A percentile compares a stretch with the other conserved stretches of the same genome.
Evolutionary conservation across 2,329 filamentous ascomycete genomes (phyloP).

Genomic region (Fusarium continuum): DNA sequence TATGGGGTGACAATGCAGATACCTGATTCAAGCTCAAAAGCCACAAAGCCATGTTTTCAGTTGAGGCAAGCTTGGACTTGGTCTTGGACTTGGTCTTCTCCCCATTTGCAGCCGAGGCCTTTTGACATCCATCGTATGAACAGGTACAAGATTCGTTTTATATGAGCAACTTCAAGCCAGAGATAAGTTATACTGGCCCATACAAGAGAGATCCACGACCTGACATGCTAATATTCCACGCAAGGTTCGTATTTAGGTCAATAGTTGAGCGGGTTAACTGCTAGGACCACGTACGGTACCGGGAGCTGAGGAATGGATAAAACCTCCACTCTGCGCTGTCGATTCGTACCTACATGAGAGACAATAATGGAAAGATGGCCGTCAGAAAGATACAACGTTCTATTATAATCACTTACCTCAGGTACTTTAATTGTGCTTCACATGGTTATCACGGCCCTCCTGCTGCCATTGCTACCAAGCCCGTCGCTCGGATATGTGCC

Average conservation of each 20-base stretch:
- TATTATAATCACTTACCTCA: not conserved
- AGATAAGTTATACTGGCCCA: too few species aligned
- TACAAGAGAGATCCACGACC: too few species aligned
- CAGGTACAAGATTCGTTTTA: too few species aligned
- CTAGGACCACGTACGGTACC: not conserved
- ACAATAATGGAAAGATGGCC: constrained; percentile 17
- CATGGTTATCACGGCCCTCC: constrained; percentile 5
- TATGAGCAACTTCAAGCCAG: constrained; percentile 20
- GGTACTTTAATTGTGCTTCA: not conserved
- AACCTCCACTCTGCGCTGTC: constrained; percentile 15
- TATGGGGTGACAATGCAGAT: constrained; percentile 11
- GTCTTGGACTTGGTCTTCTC: too few species aligned
- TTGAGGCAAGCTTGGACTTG: too few species aligned
- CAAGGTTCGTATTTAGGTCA: not conserved
- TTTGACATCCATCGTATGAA: not conserved
- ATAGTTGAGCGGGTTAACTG: not conserved
- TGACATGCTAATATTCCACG: not conserved
- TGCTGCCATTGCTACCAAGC: constrained; percentile 16
- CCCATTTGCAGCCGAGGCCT: constrained; percentile 4
- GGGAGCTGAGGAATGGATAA: constrained; percentile 38
- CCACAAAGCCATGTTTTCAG: too few species aligned
- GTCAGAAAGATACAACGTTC: constrained; percentile 12
- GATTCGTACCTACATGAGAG: not conserved
- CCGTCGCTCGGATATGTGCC: not conserved
- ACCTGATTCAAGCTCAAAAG: too few species aligned